Evolutionary conservation across 148 eudicot genomes (phyloP).

Genomic region (Bassia scoparia): DNA sequence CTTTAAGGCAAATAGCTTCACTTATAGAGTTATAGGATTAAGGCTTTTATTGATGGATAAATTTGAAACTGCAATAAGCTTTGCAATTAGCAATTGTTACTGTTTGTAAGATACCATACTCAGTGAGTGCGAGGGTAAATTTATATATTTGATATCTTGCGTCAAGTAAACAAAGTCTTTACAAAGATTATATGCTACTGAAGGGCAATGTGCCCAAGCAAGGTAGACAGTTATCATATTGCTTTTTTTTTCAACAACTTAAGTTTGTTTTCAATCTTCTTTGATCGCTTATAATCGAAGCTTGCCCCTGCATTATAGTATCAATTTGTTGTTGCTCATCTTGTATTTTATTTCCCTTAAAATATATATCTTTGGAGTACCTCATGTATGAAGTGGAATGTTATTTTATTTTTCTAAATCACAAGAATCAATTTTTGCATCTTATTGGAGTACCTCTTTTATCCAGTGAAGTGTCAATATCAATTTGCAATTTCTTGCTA

Average conservation of each 20-base stretch:
- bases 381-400: slow-evolving; percentile 11
- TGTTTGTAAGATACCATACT: too few relatives aligned
- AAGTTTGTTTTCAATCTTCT: not conserved
- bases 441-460: not conserved
- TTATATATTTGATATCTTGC: too few relatives aligned
- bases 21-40: too few relatives aligned
- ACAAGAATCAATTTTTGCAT: not conserved
- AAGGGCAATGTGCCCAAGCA: too few relatives aligned
- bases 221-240: not conserved
- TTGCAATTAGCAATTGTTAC: too few relatives aligned
- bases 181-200: too few relatives aligned
- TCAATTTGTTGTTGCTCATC: not conserved
- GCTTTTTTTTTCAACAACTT: not conserved
- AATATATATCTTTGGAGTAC: not conserved
- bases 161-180: not conserved
- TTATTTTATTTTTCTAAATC: not conserved
- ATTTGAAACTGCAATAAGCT: too few relatives aligned
- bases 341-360: not conserved
- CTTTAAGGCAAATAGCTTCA: too few relatives aligned
- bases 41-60: too few relatives aligned
- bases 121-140: too few relatives aligned
- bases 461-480: not conserved
- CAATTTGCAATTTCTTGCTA: not conserved
- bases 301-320: not conserved
- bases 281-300: not conserved